These are phyloP conservation scores for Saccharomycopsis hybrid DNA, from an alignment of 1,139 yeast species.

Conservation along the genomic window DNA sequence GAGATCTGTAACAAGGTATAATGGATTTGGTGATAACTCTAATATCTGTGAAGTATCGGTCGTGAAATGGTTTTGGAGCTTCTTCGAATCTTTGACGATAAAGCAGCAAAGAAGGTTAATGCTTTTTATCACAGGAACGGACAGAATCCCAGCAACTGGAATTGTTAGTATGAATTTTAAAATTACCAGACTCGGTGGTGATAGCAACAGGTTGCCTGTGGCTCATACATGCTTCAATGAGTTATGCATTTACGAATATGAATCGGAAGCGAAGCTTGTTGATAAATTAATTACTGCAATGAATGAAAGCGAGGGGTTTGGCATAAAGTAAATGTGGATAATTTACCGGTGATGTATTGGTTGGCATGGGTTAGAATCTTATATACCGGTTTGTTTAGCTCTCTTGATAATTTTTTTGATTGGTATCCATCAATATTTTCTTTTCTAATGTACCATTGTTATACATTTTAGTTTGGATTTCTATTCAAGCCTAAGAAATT, in stretches of 20 bases:
- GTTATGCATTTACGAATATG: conserved; percentile 66
- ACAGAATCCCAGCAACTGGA: conserved; percentile 90
- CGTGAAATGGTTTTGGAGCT: conserved; percentile 83
- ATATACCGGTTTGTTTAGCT: too few relatives aligned
- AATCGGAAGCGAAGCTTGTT: conserved; percentile 43
- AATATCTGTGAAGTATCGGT: conserved; percentile 34
- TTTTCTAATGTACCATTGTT: too few relatives aligned
- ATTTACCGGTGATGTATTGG: too few relatives aligned
- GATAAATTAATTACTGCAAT: conserved; percentile 61
- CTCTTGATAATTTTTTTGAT: too few relatives aligned
- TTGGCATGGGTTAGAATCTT: too few relatives aligned
- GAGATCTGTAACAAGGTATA: conserved; percentile 65
- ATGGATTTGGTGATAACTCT: conserved; percentile 46
- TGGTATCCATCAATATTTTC: too few relatives aligned
- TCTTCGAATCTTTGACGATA: conserved; percentile 41
- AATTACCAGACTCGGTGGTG: conserved; percentile 49
- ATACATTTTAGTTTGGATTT: too few relatives aligned
- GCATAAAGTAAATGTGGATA: conserved; percentile 47
- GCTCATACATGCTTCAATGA: conserved; percentile 96
- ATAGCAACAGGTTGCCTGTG: conserved; percentile 56
- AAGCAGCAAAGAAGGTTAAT: conserved; percentile 55
- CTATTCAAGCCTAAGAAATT: too few relatives aligned
- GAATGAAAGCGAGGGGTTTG: conserved; percentile 80
- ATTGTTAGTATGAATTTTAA: conserved; percentile 66
- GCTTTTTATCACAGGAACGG: conserved; percentile 83